A percentile compares a stretch with the other conserved stretches of the same genome.
Evolutionary conservation across 192 early-diverging fungal genomes (phyloP).

Genomic region (Rhizoclosmatium globosum): DNA sequence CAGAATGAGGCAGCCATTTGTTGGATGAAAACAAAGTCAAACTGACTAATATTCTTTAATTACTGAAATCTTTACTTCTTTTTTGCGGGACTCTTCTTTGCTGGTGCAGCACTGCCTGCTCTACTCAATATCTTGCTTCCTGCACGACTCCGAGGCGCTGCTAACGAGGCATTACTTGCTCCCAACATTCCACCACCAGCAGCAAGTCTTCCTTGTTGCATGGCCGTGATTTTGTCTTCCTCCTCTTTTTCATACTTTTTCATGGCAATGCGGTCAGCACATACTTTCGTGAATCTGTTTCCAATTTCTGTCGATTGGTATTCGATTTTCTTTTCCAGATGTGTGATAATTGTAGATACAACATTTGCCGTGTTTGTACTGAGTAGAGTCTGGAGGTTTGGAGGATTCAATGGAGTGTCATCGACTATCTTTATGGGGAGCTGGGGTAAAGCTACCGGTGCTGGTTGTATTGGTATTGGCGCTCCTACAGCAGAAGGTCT

Average conservation of each 20-base stretch:
- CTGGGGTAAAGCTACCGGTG: not conserved
- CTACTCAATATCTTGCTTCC: not conserved
- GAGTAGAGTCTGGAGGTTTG: not conserved
- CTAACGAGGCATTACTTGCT: not conserved
- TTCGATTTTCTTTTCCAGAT: conserved; percentile 24
- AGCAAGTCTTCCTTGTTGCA: not conserved
- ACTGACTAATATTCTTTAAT: not conserved
- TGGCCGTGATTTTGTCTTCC: conserved; percentile 8
- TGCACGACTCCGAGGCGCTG: not conserved
- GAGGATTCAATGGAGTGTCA: conserved; percentile 16
- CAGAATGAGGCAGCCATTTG: conserved; percentile 32
- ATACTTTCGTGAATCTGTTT: conserved; percentile 1
- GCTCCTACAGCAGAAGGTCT: not conserved
- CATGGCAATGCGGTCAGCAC: conserved; percentile 13
- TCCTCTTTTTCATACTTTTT: conserved; percentile 31
- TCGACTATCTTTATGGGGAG: not conserved
- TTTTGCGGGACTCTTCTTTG: not conserved
- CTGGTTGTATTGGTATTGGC: not conserved
- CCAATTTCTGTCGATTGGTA: conserved; percentile 3
- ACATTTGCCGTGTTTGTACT: not conserved
- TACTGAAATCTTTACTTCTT: not conserved
- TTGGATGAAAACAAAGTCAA: not conserved
- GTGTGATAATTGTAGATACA: not conserved
- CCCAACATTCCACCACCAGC: not conserved
- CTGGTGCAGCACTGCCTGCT: not conserved